Percentiles rank a stretch among this genome's conserved stretches.
Conservation (phyloP, 176 grass and related monocot species). For the Tuctoria greenei region DNA sequence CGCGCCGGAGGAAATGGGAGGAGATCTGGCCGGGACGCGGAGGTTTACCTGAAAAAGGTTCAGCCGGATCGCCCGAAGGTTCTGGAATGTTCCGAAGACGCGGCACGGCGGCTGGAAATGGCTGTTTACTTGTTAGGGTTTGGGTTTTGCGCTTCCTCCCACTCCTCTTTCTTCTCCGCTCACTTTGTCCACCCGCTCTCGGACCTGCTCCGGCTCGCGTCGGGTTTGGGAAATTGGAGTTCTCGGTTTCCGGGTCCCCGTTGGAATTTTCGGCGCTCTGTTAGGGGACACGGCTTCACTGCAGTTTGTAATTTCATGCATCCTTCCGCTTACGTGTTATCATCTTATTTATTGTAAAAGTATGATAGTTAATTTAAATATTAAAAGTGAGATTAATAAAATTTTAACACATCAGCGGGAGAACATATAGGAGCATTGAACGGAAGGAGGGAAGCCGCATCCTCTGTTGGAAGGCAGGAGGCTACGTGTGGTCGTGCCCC, state of each 20-base stretch:
- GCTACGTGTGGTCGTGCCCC: no score
- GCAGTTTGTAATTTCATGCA: no score
- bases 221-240: not conserved
- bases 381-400: no score
- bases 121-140: conserved; percentile 77
- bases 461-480: no score
- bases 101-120: not conserved
- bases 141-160: conserved; percentile 27
- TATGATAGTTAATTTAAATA: no score
- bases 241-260: not conserved
- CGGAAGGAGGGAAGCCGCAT: no score
- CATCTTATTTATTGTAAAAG: no score
- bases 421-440: no score
- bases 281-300: no score
- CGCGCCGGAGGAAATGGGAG: conserved; percentile 38
- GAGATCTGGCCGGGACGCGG: conserved; percentile 20
- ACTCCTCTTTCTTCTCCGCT: not conserved
- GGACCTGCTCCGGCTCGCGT: not conserved
- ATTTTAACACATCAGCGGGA: no score
- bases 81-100: conserved; percentile 37
- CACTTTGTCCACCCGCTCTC: not conserved
- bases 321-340: no score
- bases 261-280: conserved; percentile 5
- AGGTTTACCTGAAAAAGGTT: conserved; percentile 19
- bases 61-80: not conserved